Evolutionary conservation across 2,329 filamentous ascomycete species (phyloP), one percentile per base, ranked within the genome.

Genomic region (Hypomyces rosellus): DNA sequence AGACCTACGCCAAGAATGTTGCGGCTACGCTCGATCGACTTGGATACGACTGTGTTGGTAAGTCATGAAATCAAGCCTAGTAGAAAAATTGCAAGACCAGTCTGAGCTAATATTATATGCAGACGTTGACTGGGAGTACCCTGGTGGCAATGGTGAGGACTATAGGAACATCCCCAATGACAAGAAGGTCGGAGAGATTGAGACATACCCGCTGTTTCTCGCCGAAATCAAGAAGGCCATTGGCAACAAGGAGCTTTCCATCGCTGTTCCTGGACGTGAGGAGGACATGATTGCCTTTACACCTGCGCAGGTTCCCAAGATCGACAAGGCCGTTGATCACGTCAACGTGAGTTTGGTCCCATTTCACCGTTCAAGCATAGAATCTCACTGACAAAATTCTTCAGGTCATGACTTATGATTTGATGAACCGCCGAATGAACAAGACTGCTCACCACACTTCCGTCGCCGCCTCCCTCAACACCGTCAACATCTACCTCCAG

Each of bases 371-470:
- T 13, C 2, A 14, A 14, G 0, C 0, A 1, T 1, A 2, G n/a
- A 30, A 8, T 14, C 15, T n/a, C 8, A 34, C 39, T 49, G 12
- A 40, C 8, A 38, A 3, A 38, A 3, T 0, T 44, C 0, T 3
- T 16, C 11, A 69, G 66, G 68, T 88, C 55, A 88, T 88, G 84
- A 75, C 78, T 8, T 88, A 88, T 63, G 85, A 89, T 61, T 63
- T 89, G 44, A 84, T 86, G 77, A 88, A 87, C 67, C 81, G 85
- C 11, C 78, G 86, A n/a, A 81, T 88, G 63, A 78, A 70, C 45
- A 64, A 73, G 16, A 88, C 85, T 2, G 75, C 73, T 25, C 85
- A 88, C 61, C 84, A 88, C 58, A 78, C 76, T 9, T 80, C 81
- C 5, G 68, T 86, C 20, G 59, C 70, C 45, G 73, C 71, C 12